Evolutionary conservation across 2,329 filamentous ascomycete species (phyloP).

Genomic region (Ophiocordyceps sinensis): DNA sequence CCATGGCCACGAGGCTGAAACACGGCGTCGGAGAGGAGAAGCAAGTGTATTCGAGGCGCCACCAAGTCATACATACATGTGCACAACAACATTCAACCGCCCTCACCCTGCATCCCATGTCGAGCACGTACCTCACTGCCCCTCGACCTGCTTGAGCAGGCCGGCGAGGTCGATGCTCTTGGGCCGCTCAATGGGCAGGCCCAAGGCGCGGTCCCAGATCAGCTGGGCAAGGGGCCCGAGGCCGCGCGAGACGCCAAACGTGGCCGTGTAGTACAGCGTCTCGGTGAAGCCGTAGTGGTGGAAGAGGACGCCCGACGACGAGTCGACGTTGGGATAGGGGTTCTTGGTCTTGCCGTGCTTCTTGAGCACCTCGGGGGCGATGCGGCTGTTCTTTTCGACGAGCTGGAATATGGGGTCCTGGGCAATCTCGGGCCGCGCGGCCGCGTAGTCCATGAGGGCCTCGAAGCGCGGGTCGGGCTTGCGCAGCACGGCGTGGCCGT

Average conservation of each 20-base stretch:
- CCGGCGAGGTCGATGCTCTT: slow-evolving; percentile 95
- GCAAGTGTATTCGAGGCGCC: too few species aligned
- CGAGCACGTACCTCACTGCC: slow-evolving; percentile 12
- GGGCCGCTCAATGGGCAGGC: slow-evolving; percentile 88
- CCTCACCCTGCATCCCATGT: background rate
- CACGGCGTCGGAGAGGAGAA: too few species aligned
- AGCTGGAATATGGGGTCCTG: slow-evolving; percentile 84
- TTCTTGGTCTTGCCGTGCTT: slow-evolving; percentile 98
- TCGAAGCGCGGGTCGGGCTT: slow-evolving; percentile 96
- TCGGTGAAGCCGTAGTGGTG: slow-evolving; percentile 97
- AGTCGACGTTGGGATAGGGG: slow-evolving; percentile 94
- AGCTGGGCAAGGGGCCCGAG: slow-evolving; percentile 86
- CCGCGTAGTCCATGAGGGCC: slow-evolving; percentile 91
- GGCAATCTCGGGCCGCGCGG: slow-evolving; percentile 70
- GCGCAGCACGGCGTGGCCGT: slow-evolving; percentile 88
- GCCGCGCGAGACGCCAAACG: slow-evolving; percentile 53
- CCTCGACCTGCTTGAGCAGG: slow-evolving; percentile 53
- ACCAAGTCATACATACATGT: too few species aligned
- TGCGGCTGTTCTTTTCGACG: slow-evolving; percentile 82
- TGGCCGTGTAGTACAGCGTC: slow-evolving; percentile 82
- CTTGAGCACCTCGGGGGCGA: slow-evolving; percentile 79
- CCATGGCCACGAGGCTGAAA: too few species aligned
- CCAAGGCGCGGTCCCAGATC: slow-evolving; percentile 89
- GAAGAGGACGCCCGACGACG: slow-evolving; percentile 85
- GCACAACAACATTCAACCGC: too few species aligned